phyloP scores from a whole-genome alignment of 1,284 basidiomycete genomes.

The Rhodotorula sp. region DNA sequence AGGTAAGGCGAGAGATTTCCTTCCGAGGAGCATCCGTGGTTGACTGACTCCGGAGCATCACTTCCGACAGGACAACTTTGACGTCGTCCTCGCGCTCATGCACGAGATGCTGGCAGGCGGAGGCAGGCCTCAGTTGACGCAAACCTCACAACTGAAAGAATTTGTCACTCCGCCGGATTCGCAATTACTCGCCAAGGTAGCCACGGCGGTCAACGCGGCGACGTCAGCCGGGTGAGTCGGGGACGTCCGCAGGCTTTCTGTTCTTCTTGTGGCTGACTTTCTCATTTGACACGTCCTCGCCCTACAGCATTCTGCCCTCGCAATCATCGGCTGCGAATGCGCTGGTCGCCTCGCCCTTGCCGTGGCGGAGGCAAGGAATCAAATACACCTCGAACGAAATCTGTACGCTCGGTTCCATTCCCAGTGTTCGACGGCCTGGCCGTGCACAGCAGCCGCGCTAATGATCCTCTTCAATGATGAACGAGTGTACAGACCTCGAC shows the following conservation, averaged over 20 bases:
- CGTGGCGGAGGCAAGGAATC: conserved; percentile 37
- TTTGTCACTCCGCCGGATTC: conserved; percentile 33
- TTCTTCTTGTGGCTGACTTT: too few species aligned
- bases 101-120: conserved; percentile 35
- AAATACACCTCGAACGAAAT: conserved; percentile 41
- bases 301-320: conserved; percentile 11
- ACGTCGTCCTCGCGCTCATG: conserved; percentile 36
- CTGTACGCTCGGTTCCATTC: conserved; percentile 9
- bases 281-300: neutral
- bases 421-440: too few species aligned
- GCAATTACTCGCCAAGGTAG: conserved; percentile 28
- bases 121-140: conserved; percentile 32
- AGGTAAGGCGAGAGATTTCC: conserved; percentile 5
- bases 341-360: conserved; percentile 34
- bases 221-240: conserved; percentile 26
- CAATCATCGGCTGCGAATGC: conserved; percentile 30
- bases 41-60: too few species aligned
- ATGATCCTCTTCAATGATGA: neutral
- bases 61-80: conserved; percentile 36
- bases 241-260: neutral
- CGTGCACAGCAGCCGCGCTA: too few species aligned
- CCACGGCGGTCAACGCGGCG: conserved; percentile 20
- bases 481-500: conserved; percentile 32
- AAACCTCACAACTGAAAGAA: conserved; percentile 30
- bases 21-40: too few species aligned